Percentiles rank a stretch among this genome's conserved stretches.
These are phyloP conservation scores for Ophiostoma sp. DNA, from an alignment of 2,329 filamentous ascomycete genomes.

Conservation along the genomic window DNA sequence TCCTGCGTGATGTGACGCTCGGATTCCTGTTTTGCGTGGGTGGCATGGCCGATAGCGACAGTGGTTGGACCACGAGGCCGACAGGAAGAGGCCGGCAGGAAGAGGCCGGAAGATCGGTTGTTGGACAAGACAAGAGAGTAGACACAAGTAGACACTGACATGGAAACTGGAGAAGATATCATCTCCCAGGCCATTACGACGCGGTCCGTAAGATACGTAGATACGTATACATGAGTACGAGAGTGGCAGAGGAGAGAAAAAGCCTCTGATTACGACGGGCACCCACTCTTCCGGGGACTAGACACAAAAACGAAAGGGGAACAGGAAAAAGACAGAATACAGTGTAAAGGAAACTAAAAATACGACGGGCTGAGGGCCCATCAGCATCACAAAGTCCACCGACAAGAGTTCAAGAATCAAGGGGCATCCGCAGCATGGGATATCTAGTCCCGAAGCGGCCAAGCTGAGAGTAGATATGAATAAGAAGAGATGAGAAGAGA, in stretches of 20 bases:
- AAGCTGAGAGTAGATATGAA: neutral
- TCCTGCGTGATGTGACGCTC: constrained; percentile 1
- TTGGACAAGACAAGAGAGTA: neutral
- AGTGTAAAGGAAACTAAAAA: neutral
- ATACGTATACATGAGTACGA: constrained; percentile 10
- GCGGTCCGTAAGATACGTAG: constrained; percentile 9
- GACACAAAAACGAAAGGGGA: neutral
- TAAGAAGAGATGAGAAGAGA: neutral
- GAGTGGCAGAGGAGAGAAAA: neutral
- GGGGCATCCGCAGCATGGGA: neutral
- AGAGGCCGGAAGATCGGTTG: neutral
- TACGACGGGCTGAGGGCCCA: constrained; percentile 8
- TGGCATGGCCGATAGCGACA: neutral
- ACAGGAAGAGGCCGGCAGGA: too few species aligned
- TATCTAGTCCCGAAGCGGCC: constrained; percentile 4
- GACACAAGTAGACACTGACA: neutral
- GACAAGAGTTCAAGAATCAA: neutral
- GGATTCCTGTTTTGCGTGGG: neutral
- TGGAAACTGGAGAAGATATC: neutral
- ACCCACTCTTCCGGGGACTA: neutral
- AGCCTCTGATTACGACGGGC: constrained; percentile 2
- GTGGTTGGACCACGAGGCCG: neutral
- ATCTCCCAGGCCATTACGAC: constrained; percentile 7
- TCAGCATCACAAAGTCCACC: neutral
- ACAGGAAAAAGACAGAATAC: neutral